Evolutionary conservation across 352 stramenopile species (phyloP), one percentile per base, ranked within the genome.

Genomic region (Albugo laibachii): DNA sequence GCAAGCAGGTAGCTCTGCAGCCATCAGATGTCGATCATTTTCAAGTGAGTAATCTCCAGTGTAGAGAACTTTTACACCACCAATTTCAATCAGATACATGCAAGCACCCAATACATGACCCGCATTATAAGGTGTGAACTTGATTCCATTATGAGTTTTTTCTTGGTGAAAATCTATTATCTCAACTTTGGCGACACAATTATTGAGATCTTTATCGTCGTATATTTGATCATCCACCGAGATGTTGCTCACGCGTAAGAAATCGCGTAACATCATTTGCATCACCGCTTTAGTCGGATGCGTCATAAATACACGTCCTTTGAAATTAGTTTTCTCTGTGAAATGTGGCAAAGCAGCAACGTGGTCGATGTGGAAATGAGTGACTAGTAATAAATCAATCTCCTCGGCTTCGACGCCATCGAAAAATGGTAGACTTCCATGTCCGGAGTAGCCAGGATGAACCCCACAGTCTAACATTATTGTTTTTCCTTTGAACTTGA

Each of bases 351-450:
- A 55, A n/a, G 86, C 93, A 2, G 95, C 96, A 10, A 96, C 95
- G 65, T 99, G 96, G 66, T 99, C 96, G 47, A 99, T 88, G 69
- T 99, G 96, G 68, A 99, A 99, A 62, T 99, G 96, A 44, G 94
- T 97, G 44, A 99, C 95, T 21, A 99, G 66, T 45, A 99, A 63
- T 43, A 99, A 64, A 59, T 99, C 95, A 48, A 95, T 92, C 63
- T 93, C 78, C 35, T 93, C 80, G 36, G 82, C 80, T 62, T 98
- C 88, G 34, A 99, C 91, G 41, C 80, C 83, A 66, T 98, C 93
- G 45, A 99, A 96, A 69, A 97, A 98, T n/a, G 95, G 95, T 52
- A 99, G 57, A 36, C 91, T 94, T 40, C 95, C 91, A 66, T 97
- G 84, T 15, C 95, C 94, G 42, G 93, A 95, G 65, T 97, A 97